Percentiles rank a stretch among this genome's conserved stretches.
These are phyloP conservation scores for Claviceps sp. DNA, from an alignment of 2,329 filamentous ascomycete genomes.

Conservation along the genomic window DNA sequence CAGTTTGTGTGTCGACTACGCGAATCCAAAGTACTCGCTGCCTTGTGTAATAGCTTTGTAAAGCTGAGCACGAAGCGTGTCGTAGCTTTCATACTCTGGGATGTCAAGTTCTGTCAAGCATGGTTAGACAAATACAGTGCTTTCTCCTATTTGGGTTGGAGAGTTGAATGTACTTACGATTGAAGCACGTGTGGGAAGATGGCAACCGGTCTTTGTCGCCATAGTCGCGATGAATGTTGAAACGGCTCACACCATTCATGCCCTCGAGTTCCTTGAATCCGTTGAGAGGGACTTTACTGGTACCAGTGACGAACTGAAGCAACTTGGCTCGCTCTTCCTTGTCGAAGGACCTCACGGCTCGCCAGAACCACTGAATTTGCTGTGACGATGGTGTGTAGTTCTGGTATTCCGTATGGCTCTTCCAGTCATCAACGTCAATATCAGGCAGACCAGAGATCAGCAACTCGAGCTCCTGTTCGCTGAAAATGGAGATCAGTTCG, in stretches of 20 bases:
- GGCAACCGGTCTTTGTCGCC: slow-evolving; percentile 91
- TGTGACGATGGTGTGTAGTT: slow-evolving; percentile 91
- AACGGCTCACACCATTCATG: slow-evolving; percentile 95
- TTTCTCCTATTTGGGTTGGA: slow-evolving; percentile 19
- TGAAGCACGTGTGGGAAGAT: slow-evolving; percentile 97
- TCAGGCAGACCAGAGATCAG: slow-evolving; percentile 94
- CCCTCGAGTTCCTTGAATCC: slow-evolving; percentile 98
- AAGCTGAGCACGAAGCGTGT: slow-evolving; percentile 72
- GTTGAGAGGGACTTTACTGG: slow-evolving; percentile 94
- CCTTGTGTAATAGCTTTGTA: slow-evolving; percentile 96
- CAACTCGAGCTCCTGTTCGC: slow-evolving; percentile 92
- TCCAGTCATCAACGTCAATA: slow-evolving; percentile 98
- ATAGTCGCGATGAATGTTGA: slow-evolving; percentile 98
- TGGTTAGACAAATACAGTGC: not conserved
- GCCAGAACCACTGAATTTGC: slow-evolving; percentile 99
- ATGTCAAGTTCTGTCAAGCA: slow-evolving; percentile 73
- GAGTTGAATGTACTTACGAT: slow-evolving; percentile 55
- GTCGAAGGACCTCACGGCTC: slow-evolving; percentile 90
- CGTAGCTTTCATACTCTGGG: slow-evolving; percentile 95
- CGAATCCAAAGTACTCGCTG: slow-evolving; percentile 95
- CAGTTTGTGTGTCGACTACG: slow-evolving; percentile 36
- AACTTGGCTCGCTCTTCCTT: slow-evolving; percentile 97
- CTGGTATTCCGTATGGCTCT: slow-evolving; percentile 96
- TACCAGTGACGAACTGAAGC: slow-evolving; percentile 95
- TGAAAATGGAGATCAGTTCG: slow-evolving; percentile 92